Conservation (phyloP, 208 protist species). For the Leishmania turanica region DNA sequence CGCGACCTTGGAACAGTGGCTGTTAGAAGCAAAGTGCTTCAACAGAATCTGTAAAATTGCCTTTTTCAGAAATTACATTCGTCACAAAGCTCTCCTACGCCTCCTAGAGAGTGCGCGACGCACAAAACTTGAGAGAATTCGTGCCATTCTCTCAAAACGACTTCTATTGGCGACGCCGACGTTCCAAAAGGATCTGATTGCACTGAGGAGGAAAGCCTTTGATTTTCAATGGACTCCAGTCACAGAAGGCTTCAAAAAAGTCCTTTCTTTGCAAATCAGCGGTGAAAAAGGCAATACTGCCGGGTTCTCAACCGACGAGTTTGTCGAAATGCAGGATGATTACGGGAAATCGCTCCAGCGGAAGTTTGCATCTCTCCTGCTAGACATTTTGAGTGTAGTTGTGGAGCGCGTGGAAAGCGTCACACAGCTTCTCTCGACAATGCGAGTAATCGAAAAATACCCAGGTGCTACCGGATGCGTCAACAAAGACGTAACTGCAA, state of each 20-base stretch:
- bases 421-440: background rate
- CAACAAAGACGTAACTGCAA: slow-evolving; percentile 81
- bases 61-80: slow-evolving; percentile 73
- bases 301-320: slow-evolving; percentile 35
- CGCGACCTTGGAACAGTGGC: slow-evolving; percentile 51
- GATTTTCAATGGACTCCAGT: slow-evolving; percentile 31
- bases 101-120: slow-evolving; percentile 39
- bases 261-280: slow-evolving; percentile 16
- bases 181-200: slow-evolving; percentile 33
- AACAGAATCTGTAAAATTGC: slow-evolving; percentile 39
- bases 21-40: slow-evolving; percentile 59
- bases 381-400: slow-evolving; percentile 45
- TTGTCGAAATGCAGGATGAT: slow-evolving; percentile 27
- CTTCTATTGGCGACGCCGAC: slow-evolving; percentile 46
- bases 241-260: background rate
- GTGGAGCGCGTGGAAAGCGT: slow-evolving; percentile 26
- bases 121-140: slow-evolving; percentile 28
- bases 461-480: slow-evolving; percentile 65
- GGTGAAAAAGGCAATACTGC: background rate
- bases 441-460: slow-evolving; percentile 33
- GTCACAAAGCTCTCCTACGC: slow-evolving; percentile 43
- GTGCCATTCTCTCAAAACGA: slow-evolving; percentile 44
- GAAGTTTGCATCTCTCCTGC: slow-evolving; percentile 57
- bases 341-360: slow-evolving; percentile 53
- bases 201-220: slow-evolving; percentile 30